These are phyloP conservation scores for Rhododendron ovatum DNA, from an alignment of 148 eudicot genomes.

Conservation along the genomic window DNA sequence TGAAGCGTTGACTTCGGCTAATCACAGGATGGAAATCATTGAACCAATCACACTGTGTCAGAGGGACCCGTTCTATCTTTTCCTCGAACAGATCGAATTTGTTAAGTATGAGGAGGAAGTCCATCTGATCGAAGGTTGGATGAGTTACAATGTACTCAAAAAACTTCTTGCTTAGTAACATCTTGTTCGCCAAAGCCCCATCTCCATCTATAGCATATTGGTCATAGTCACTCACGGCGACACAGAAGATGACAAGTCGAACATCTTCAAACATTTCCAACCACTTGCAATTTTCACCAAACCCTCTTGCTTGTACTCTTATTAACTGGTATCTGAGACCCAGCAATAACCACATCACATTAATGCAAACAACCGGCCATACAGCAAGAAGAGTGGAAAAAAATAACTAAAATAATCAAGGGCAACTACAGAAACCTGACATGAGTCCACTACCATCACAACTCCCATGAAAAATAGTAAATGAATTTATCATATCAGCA, in stretches of 20 bases:
- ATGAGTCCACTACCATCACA: not conserved
- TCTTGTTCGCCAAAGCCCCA: slow-evolving; percentile 61
- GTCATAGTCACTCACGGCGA: slow-evolving; percentile 72
- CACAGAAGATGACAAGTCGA: slow-evolving; percentile 77
- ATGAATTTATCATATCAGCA: not conserved
- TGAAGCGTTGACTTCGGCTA: slow-evolving; percentile 46
- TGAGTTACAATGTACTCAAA: slow-evolving; percentile 80
- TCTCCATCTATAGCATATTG: slow-evolving; percentile 44
- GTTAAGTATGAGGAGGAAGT: slow-evolving; percentile 75
- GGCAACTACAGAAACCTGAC: not conserved
- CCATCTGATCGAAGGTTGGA: slow-evolving; percentile 76
- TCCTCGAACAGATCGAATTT: slow-evolving; percentile 81
- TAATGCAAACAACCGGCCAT: not conserved
- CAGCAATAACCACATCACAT: not conserved
- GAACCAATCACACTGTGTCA: slow-evolving; percentile 83
- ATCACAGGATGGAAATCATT: slow-evolving; percentile 80
- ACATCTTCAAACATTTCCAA: slow-evolving; percentile 93
- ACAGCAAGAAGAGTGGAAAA: not conserved
- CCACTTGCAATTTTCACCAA: slow-evolving; percentile 90
- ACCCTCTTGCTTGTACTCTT: slow-evolving; percentile 81
- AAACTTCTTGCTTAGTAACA: slow-evolving; percentile 69
- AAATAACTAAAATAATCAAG: not conserved
- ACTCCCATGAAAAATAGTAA: not conserved
- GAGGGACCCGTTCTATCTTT: slow-evolving; percentile 68
- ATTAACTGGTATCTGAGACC: slow-evolving; percentile 78